A percentile compares a stretch with the other conserved stretches of the same genome.
Evolutionary conservation across 1,284 basidiomycete genomes (phyloP).

Genomic region (Leccinum pallidistipes): DNA sequence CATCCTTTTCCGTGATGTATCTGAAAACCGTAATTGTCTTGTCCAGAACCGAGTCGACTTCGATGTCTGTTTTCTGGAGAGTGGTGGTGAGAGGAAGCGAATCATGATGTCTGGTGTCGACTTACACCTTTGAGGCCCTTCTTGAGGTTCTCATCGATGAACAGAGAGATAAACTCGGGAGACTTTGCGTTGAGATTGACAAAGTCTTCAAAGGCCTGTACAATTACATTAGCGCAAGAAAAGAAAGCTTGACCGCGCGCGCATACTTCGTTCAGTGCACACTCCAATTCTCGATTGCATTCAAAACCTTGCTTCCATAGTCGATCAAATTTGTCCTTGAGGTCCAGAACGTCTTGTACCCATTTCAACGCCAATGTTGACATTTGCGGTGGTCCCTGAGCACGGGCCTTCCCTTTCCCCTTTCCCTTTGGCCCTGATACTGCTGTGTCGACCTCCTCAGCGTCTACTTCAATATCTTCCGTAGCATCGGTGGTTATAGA

Average conservation of each 20-base stretch:
- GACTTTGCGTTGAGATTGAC: conserved; percentile 89
- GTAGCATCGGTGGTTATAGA: conserved; percentile 41
- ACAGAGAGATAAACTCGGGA: conserved; percentile 95
- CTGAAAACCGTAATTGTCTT: conserved; percentile 97
- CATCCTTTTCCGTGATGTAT: conserved; percentile 93
- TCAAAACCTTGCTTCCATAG: conserved; percentile 75
- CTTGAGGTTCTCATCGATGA: conserved; percentile 96
- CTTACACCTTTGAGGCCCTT: conserved; percentile 93
- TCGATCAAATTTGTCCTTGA: conserved; percentile 90
- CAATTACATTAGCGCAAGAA: conserved; percentile 2
- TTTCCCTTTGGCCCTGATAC: conserved; percentile 57
- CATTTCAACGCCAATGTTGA: conserved; percentile 77
- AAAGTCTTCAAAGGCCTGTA: conserved; percentile 89
- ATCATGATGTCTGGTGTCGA: conserved; percentile 10
- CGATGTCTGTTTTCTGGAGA: conserved; percentile 87
- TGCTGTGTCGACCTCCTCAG: conserved; percentile 36
- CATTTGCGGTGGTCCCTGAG: conserved; percentile 45
- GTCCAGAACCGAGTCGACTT: conserved; percentile 87
- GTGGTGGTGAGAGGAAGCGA: conserved; percentile 9
- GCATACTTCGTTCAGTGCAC: conserved; percentile 82
- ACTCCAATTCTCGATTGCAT: conserved; percentile 80
- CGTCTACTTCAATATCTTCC: conserved; percentile 39
- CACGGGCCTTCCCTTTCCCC: conserved; percentile 61
- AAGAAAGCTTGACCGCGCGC: background rate
- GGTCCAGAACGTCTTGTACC: conserved; percentile 90